Conservation (phyloP, 345 rosid species). For the Schrenkiella parvula region DNA sequence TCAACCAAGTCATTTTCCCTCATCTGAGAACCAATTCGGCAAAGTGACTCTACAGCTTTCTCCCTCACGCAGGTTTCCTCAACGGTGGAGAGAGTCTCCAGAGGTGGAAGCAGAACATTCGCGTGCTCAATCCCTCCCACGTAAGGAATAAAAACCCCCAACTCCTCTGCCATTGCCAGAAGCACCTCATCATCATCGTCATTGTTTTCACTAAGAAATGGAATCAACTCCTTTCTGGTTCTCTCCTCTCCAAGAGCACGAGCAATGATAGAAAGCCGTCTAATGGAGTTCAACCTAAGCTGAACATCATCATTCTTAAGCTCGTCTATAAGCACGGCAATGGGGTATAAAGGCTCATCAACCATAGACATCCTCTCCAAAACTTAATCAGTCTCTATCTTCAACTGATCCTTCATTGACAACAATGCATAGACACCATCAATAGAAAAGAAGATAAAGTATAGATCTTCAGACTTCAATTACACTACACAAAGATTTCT, state of each 20-base stretch:
- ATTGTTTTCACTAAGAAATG: slow-evolving; percentile 68
- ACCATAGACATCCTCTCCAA: slow-evolving; percentile 47
- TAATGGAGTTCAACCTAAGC: slow-evolving; percentile 67
- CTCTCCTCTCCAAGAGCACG: slow-evolving; percentile 80
- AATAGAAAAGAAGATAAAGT: too few species aligned
- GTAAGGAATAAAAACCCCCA: slow-evolving; percentile 73
- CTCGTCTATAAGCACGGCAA: slow-evolving; percentile 72
- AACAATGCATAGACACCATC: neutral
- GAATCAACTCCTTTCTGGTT: slow-evolving; percentile 69
- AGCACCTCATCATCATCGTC: slow-evolving; percentile 81
- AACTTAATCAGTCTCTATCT: neutral
- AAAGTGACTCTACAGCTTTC: slow-evolving; percentile 62
- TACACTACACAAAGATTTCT: too few species aligned
- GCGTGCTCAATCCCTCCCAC: slow-evolving; percentile 72
- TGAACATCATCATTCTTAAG: slow-evolving; percentile 73
- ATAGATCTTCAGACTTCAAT: neutral
- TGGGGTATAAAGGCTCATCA: slow-evolving; percentile 75
- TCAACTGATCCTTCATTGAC: neutral
- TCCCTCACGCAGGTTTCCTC: slow-evolving; percentile 82
- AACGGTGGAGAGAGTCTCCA: slow-evolving; percentile 63
- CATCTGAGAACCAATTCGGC: slow-evolving; percentile 68
- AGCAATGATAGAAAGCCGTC: slow-evolving; percentile 62
- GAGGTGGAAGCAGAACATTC: slow-evolving; percentile 57
- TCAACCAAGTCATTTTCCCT: slow-evolving; percentile 65
- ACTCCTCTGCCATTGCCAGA: slow-evolving; percentile 71